Conservation (phyloP, 495 filamentous ascomycete genomes). For the Viridothelium virens region DNA sequence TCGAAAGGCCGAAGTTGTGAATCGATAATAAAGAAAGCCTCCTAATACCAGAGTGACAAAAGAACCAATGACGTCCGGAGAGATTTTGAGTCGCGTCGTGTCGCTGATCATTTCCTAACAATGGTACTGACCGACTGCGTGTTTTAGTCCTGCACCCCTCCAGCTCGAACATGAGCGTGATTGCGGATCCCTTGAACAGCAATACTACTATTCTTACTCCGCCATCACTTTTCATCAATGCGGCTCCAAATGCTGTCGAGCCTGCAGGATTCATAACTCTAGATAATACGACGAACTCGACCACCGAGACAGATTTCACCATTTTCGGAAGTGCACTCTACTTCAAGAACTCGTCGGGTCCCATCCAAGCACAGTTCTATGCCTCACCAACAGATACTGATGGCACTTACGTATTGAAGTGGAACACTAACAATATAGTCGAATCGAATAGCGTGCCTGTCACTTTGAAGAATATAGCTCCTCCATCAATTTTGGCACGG, state of each 20-base stretch:
- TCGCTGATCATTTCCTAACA: neutral
- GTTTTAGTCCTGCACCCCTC: neutral
- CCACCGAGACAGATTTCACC: neutral
- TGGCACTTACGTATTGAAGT: neutral
- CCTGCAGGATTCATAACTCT: neutral
- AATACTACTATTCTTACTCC: neutral
- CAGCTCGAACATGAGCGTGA: neutral
- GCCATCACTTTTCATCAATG: slow-evolving; percentile 2
- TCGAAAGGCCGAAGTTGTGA: too few species aligned
- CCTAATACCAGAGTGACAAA: neutral
- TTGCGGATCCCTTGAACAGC: neutral
- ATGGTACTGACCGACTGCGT: neutral
- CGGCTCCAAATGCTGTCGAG: neutral
- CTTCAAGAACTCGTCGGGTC: neutral
- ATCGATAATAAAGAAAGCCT: too few species aligned
- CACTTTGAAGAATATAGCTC: neutral
- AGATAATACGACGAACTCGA: neutral
- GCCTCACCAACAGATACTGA: neutral
- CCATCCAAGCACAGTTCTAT: neutral
- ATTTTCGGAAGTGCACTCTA: neutral
- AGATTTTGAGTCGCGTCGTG: too few species aligned
- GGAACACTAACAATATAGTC: neutral
- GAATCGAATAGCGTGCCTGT: neutral
- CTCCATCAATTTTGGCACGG: neutral
- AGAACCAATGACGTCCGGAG: neutral